These are phyloP conservation scores for Glycyrrhiza uralensis DNA, from an alignment of 306 rosid species.

Conservation along the genomic window DNA sequence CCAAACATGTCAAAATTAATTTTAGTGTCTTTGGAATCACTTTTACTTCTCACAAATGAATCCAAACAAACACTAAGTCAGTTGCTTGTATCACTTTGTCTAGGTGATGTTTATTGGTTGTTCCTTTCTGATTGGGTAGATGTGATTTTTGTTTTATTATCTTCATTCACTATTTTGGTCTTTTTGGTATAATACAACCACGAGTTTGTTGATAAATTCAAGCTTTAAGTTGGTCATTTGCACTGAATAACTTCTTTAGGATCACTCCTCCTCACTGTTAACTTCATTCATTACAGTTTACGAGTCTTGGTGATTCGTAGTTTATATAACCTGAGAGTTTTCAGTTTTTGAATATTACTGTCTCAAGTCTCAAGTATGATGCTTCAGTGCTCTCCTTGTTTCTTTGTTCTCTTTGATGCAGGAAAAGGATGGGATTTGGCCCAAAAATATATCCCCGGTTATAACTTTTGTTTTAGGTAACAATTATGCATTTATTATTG, in stretches of 20 bases:
- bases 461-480: slow-evolving; percentile 92
- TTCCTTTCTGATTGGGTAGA: background rate
- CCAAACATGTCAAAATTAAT: too few relatives aligned
- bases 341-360: background rate
- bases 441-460: slow-evolving; percentile 35
- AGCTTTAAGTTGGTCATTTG: background rate
- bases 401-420: slow-evolving; percentile 43
- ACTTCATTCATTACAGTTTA: background rate
- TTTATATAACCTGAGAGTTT: background rate
- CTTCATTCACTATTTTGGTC: background rate
- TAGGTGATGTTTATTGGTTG: background rate
- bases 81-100: background rate
- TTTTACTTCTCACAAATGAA: too few relatives aligned
- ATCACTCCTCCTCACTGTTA: background rate
- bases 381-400: slow-evolving; percentile 9
- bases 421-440: slow-evolving; percentile 38
- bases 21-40: too few relatives aligned
- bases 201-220: background rate
- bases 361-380: background rate
- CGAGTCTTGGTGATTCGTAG: background rate
- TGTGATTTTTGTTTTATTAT: background rate
- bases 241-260: background rate
- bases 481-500: background rate
- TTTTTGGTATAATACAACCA: background rate
- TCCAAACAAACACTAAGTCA: too few relatives aligned